Percentiles rank a stretch among this genome's conserved stretches.
phyloP scores from a whole-genome alignment of 768 basidiomycete genomes.

The Cystofilobasidium capitatum region DNA sequence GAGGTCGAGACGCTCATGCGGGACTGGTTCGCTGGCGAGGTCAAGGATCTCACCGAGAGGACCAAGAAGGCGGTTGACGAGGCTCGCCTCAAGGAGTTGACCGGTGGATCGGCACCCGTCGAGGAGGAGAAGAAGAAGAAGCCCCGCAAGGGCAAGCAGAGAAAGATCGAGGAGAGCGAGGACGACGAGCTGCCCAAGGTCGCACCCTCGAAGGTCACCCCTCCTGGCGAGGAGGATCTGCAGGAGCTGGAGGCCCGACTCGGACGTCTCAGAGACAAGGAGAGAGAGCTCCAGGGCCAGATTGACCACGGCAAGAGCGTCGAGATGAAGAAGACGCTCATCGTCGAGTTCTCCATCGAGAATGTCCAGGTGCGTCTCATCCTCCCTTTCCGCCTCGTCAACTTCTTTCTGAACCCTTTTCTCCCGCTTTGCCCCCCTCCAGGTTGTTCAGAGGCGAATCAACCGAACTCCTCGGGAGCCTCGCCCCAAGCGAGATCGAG shows the following conservation, averaged over 20 bases:
- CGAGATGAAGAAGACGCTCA: conserved; percentile 48
- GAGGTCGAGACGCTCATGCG: conserved; percentile 56
- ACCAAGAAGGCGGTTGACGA: conserved; percentile 35
- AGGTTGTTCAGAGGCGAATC: conserved; percentile 21
- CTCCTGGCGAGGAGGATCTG: conserved; percentile 42
- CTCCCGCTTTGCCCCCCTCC: not conserved
- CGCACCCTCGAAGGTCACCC: conserved; percentile 3
- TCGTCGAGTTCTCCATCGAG: conserved; percentile 95
- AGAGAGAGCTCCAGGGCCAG: conserved; percentile 39
- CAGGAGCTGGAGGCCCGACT: conserved; percentile 48
- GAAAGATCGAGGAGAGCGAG: conserved; percentile 10
- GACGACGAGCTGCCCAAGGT: conserved; percentile 19
- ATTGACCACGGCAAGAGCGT: conserved; percentile 32
- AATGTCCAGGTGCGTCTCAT: conserved; percentile 57
- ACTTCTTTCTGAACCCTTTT: conserved; percentile 34
- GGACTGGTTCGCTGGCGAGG: conserved; percentile 77
- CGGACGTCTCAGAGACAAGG: conserved; percentile 54
- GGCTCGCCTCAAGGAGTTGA: conserved; percentile 46
- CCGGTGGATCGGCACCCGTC: conserved; percentile 31
- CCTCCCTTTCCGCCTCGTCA: not conserved
- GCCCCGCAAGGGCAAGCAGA: conserved; percentile 13
- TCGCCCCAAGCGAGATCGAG: conserved; percentile 1
- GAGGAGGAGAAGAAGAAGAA: conserved; percentile 5
- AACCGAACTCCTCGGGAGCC: conserved; percentile 2
- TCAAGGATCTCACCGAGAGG: conserved; percentile 39